These are phyloP conservation scores for Saturnispora besseyi DNA, from an alignment of 805 yeast genomes.

Conservation along the genomic window DNA sequence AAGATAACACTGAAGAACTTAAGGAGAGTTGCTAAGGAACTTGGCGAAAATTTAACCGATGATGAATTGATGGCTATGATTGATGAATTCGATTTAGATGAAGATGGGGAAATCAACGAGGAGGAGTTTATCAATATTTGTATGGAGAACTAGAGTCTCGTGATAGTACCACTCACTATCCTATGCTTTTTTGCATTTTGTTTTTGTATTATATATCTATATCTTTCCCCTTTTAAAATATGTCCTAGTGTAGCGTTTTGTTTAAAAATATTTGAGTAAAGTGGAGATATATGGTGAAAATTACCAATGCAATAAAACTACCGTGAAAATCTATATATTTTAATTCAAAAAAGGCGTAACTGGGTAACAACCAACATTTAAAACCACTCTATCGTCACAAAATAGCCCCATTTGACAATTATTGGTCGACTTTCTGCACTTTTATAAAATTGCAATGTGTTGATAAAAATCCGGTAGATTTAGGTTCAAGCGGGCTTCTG, in stretches of 20 bases:
- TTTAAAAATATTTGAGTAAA: no score
- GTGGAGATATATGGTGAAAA: no score
- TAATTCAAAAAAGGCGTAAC: no score
- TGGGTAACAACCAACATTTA: no score
- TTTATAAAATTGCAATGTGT: neutral
- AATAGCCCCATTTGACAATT: neutral
- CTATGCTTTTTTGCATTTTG: neutral
- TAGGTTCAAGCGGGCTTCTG: conserved; percentile 2
- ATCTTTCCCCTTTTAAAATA: neutral
- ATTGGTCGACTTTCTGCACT: neutral
- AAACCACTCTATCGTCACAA: neutral
- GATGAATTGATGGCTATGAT: conserved; percentile 95
- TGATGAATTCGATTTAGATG: conserved; percentile 92
- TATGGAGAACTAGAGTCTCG: conserved; percentile 46
- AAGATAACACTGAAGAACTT: conserved; percentile 74
- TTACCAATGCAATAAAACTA: no score
- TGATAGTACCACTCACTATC: no score
- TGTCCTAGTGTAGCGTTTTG: no score
- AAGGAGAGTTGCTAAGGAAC: conserved; percentile 81
- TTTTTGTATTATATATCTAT: neutral
- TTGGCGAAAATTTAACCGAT: conserved; percentile 87
- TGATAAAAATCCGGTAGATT: neutral
- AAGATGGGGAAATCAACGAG: conserved; percentile 89
- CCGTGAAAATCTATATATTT: no score
- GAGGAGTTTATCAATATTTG: conserved; percentile 87